Evolutionary conservation across 164 flowering plant genomes (phyloP), one percentile per base, ranked within the genome.

Genomic region (Houttuynia cordata): DNA sequence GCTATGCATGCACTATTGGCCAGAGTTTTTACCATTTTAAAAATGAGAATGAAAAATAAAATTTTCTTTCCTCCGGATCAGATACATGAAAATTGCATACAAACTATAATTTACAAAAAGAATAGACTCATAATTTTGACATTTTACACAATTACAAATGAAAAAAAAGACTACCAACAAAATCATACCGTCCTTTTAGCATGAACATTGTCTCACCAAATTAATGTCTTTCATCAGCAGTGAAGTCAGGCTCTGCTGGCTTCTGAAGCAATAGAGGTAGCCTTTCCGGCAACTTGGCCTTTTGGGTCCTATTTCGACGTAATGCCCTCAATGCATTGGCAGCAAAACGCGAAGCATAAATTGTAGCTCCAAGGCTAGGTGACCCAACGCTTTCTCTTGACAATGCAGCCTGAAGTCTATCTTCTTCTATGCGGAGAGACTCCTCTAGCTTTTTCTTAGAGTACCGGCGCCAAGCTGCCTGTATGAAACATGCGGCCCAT

Each of bases 401-500:
- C 69, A 85, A 67, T 51, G 88, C 93, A 60, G 78, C 78, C 67
- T 80, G 83, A 71, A 88, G 68, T 68, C 79, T 74, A 30, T 76
- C 78, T 71, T 91, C 97, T 67, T 88, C 92, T 63, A 71, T 84
- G 24, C 70, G 73, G 6, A 86, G 79, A 6, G 83, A 70, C 62
- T 85, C 86, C 59, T 85, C 92, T 20, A 80, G 59, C 71, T 85
- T 91, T 78, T 82, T 88, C 75, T 75, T 83, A 15, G 69, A 47
- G 49, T 91, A 67, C 0, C 96, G 67, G 9, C 96, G 76, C 96
- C 98, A 92, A 0, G 96, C 96, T 20, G 95, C 96, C 63, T 92
- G 98, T 57, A 92, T 77, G 59, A 87, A 92, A 66, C 93, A 85
- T 19, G 98, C 96, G 2, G 95, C 98, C 96, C 95, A 92, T 1